Evolutionary conservation across 1,284 basidiomycete genomes (phyloP), one percentile per base, ranked within the genome.

Genomic region (Sporisorium exsertum): DNA sequence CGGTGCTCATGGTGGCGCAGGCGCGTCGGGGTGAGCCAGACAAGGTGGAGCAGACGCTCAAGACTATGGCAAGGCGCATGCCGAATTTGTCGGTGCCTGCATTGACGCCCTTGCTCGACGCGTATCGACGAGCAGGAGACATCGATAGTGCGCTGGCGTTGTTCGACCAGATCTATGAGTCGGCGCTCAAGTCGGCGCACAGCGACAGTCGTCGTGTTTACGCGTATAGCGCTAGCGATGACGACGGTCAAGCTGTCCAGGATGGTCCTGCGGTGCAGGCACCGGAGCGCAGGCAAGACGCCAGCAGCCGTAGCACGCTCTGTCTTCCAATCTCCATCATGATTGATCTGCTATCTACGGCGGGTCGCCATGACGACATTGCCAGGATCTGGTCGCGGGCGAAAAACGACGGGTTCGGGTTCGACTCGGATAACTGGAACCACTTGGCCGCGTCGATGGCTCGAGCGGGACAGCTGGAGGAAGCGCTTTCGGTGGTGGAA

Each of bases 391-490:
- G 96, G 95, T 86, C 88, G 18, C 83, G 87, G 32, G 89, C 93
- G 52, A 89, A 90, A 70, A 75, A 86, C 7, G 86, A 88, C n/a
- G 93, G 94, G 1, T 93, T 96, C 77, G 88, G 88, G 3, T 94
- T 95, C 82, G 94, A 97, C 83, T 89, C 93, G 13, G 91, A 92
- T 79, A 98, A 97, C 86, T 99, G 94, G 92, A 98, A 97, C 83
- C 91, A 94, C 80, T 88, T 96, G 26, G 89, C 89, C 26, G 87
- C 91, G 4, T 92, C 92, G 15, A 89, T 96, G 35, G 88, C 94
- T 32, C 90, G 92, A 35, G 92, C 92, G 0, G 94, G 92, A 20
- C 90, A 96, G 79, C 85, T 91, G 8, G 90, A 91, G 72, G 91
- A 92, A 52, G 94, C 94, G 3, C 93, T 96, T 85, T 90, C 92